Evolutionary conservation across 2,329 filamentous ascomycete species (phyloP).

Genomic region (Botrytis byssoidea): DNA sequence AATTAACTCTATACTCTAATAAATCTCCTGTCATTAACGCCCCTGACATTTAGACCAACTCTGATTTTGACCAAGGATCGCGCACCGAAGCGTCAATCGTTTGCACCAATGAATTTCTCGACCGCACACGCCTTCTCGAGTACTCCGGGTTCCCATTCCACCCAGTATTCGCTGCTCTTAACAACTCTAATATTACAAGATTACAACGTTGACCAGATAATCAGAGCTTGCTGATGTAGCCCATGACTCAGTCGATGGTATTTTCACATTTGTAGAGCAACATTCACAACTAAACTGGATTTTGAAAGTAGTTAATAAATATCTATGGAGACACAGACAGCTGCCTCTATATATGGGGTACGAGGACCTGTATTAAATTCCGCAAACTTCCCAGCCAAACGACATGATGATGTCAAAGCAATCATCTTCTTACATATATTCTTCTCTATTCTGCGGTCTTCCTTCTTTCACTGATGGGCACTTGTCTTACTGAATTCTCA

Average conservation of each 20-base stretch:
- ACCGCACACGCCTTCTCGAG: background rate
- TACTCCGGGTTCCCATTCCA: background rate
- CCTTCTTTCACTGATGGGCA: no score
- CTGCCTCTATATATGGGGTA: background rate
- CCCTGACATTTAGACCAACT: background rate
- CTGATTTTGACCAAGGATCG: background rate
- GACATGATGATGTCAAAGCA: background rate
- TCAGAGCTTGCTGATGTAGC: background rate
- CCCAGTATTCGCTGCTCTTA: background rate
- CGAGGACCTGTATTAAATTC: background rate
- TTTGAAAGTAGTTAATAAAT: background rate
- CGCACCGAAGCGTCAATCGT: background rate
- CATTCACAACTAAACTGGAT: background rate
- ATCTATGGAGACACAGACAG: background rate
- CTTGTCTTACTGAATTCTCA: background rate
- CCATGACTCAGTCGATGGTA: background rate
- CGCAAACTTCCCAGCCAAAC: background rate
- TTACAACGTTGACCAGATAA: background rate
- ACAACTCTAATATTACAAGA: background rate
- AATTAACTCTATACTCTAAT: background rate
- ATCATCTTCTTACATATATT: background rate
- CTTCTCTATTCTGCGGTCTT: background rate
- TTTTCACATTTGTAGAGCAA: background rate
- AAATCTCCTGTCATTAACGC: background rate
- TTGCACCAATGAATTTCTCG: background rate